phyloP scores from a whole-genome alignment of 2,329 filamentous ascomycete genomes.

The Scolecobasidium constrictum region DNA sequence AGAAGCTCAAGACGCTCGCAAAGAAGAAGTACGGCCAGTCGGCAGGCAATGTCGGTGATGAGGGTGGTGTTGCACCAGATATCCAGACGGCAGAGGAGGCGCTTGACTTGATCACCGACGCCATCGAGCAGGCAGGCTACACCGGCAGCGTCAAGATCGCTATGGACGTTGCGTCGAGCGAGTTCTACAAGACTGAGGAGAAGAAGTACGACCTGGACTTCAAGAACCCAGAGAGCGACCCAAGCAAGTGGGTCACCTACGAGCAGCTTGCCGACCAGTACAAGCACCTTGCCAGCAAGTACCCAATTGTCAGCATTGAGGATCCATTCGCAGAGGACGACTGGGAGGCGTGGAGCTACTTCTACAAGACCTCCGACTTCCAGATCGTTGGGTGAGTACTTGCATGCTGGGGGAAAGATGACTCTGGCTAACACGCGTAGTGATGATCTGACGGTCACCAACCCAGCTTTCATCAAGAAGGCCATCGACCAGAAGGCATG shows the following conservation, averaged over 20 bases:
- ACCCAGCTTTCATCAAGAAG: conserved; percentile 98
- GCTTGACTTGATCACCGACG: conserved; percentile 86
- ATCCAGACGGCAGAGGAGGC: conserved; percentile 96
- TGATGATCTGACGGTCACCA: conserved; percentile 98
- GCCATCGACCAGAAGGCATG: conserved; percentile 98
- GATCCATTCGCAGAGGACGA: conserved; percentile 99
- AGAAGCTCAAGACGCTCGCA: conserved; percentile 88
- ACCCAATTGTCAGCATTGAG: conserved; percentile 97
- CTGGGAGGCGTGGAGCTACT: conserved; percentile 99
- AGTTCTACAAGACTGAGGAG: conserved; percentile 92
- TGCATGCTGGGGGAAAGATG: conserved; percentile 11
- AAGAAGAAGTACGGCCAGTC: conserved; percentile 99
- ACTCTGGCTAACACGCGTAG: conserved; percentile 22
- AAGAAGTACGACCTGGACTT: conserved; percentile 99
- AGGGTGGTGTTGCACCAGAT: conserved; percentile 98
- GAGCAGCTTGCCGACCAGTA: conserved; percentile 92
- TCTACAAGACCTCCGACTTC: conserved; percentile 97
- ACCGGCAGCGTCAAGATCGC: conserved; percentile 94
- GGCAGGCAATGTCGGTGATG: conserved; percentile 96
- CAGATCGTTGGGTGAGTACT: conserved; percentile 72
- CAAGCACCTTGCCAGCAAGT: conserved; percentile 79
- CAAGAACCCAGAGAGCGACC: conserved; percentile 98
- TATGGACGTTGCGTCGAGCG: conserved; percentile 97
- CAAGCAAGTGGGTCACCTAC: conserved; percentile 96
- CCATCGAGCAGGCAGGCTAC: conserved; percentile 93